Conservation (phyloP, 2,329 filamentous ascomycete species). For the Emmonsia crescens region DNA sequence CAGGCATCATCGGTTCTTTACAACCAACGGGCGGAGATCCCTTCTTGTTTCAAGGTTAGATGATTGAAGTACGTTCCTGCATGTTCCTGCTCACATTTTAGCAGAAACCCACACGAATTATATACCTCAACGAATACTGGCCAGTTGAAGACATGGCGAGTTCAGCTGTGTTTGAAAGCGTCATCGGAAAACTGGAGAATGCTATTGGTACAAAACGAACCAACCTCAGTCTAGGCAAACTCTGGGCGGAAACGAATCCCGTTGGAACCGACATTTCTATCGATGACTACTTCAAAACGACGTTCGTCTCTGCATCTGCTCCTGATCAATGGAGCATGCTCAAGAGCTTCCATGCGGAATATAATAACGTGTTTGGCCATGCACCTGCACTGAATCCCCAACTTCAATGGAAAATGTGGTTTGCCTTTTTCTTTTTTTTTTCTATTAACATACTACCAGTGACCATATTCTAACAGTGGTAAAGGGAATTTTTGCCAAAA, state of each 20-base stretch:
- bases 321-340: not conserved
- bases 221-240: not conserved
- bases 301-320: not conserved
- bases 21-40: not conserved
- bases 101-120: not conserved
- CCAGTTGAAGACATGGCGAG: not conserved
- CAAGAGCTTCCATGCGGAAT: not conserved
- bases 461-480: not conserved
- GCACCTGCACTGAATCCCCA: not conserved
- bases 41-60: not conserved
- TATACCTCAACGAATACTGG: constrained; percentile 1
- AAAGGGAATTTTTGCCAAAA: not conserved
- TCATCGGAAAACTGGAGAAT: not conserved
- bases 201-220: not conserved
- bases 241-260: constrained; percentile 1
- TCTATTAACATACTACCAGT: not conserved
- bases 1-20: not conserved
- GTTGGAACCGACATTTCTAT: not conserved
- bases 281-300: not conserved
- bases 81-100: not conserved
- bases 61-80: not conserved
- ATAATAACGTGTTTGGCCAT: not conserved
- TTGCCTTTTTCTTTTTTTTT: not conserved
- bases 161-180: not conserved
- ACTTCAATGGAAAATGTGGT: not conserved